A percentile compares a stretch with the other conserved stretches of the same genome.
phyloP scores from a whole-genome alignment of 75 land plant species.

The Cunninghamia lanceolata region DNA sequence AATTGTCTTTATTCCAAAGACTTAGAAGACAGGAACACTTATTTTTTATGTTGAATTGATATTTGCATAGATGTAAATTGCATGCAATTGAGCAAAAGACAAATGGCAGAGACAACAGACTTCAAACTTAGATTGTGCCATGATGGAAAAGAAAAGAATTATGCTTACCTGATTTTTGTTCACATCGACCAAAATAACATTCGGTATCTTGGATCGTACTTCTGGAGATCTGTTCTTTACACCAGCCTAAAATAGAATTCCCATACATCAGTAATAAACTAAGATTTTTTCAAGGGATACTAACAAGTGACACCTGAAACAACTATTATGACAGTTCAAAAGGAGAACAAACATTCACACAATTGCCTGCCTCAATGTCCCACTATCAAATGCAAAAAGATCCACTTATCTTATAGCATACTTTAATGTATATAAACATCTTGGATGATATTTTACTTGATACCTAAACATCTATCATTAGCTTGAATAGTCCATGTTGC shows the following conservation, averaged over 20 bases:
- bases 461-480: too few species aligned
- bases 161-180: conserved; percentile 64
- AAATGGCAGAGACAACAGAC: not conserved
- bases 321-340: not conserved
- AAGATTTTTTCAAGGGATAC: not conserved
- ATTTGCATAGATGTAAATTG: not conserved
- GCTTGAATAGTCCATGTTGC: too few species aligned
- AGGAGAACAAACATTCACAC: not conserved
- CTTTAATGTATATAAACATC: not conserved
- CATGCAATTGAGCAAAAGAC: not conserved
- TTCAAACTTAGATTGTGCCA: too few species aligned
- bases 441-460: not conserved
- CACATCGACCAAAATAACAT: conserved; percentile 52
- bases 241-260: conserved; percentile 42
- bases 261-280: not conserved
- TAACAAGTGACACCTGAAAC: not conserved
- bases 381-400: not conserved
- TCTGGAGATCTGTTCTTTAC: conserved; percentile 58
- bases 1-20: not conserved
- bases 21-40: not conserved
- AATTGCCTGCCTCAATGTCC: not conserved
- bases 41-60: not conserved
- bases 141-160: not conserved
- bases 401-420: not conserved
- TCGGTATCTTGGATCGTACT: conserved; percentile 59